Percentiles rank a stretch among this genome's conserved stretches.
These are phyloP conservation scores for Rauvolfia tetraphylla DNA, from an alignment of 257 asterid genomes.

Conservation along the genomic window DNA sequence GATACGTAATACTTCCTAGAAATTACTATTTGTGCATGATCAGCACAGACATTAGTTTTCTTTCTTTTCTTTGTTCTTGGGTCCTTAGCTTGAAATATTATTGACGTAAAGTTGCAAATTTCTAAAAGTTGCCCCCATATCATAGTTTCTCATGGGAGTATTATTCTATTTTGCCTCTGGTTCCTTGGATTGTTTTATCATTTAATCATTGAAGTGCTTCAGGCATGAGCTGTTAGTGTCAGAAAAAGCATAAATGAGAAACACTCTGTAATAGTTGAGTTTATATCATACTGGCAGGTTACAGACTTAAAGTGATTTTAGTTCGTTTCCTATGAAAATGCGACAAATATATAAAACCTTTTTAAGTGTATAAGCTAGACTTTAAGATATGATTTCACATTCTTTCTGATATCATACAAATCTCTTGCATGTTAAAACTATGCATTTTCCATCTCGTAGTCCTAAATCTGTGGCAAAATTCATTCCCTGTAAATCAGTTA, in stretches of 20 bases:
- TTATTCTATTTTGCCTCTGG: too few species aligned
- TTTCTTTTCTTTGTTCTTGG: too few species aligned
- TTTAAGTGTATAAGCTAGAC: not conserved
- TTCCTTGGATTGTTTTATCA: too few species aligned
- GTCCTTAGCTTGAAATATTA: too few species aligned
- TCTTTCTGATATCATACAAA: not conserved
- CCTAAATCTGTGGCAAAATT: not conserved
- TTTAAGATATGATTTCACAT: not conserved
- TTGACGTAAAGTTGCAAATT: too few species aligned
- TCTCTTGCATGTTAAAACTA: not conserved
- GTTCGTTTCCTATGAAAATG: not conserved
- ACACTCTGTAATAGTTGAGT: not conserved
- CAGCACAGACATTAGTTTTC: too few species aligned
- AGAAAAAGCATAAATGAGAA: not conserved
- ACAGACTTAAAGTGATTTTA: not conserved
- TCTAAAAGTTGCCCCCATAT: too few species aligned
- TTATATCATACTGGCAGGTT: not conserved
- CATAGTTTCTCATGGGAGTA: too few species aligned
- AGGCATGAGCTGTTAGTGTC: not conserved
- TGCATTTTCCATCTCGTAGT: not conserved
- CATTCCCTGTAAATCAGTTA: not conserved
- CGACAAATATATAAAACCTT: too few species aligned
- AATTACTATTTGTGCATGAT: too few species aligned
- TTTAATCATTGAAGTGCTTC: not conserved
- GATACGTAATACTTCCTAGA: too few species aligned